Percentiles rank a stretch among this genome's conserved stretches.
phyloP scores from a whole-genome alignment of 495 filamentous ascomycete genomes.

The Aspergillus conjunctus region DNA sequence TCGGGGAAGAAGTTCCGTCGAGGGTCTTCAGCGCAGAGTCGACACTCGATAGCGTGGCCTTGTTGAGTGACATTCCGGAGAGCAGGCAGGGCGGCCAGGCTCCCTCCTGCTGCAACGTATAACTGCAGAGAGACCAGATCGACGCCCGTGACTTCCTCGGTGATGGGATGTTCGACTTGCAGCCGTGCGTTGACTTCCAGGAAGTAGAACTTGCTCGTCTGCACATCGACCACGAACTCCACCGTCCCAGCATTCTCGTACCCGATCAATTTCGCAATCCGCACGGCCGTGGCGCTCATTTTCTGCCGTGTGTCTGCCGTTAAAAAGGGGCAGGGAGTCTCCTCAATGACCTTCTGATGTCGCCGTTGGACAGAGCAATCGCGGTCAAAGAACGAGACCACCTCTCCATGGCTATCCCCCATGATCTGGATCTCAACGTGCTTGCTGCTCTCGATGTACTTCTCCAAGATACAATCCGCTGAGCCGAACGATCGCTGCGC shows the following conservation, averaged over 20 bases:
- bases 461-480: conserved; percentile 82
- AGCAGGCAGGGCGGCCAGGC: conserved; percentile 68
- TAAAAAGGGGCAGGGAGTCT: conserved; percentile 79
- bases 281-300: conserved; percentile 78
- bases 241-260: conserved; percentile 92
- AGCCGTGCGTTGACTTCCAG: conserved; percentile 95
- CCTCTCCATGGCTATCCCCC: conserved; percentile 75
- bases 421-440: conserved; percentile 93
- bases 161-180: conserved; percentile 92
- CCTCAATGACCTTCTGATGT: conserved; percentile 94
- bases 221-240: conserved; percentile 91
- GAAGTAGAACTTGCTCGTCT: conserved; percentile 82
- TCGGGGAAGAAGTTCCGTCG: conserved; percentile 79
- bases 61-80: conserved; percentile 62
- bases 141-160: conserved; percentile 82
- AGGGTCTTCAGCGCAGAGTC: conserved; percentile 89
- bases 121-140: conserved; percentile 90
- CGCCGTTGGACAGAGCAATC: conserved; percentile 80
- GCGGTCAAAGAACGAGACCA: conserved; percentile 72
- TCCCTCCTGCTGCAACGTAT: conserved; percentile 65
- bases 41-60: conserved; percentile 82
- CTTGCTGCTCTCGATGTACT: conserved; percentile 78
- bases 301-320: conserved; percentile 66
- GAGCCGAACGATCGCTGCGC: conserved; percentile 77
- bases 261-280: conserved; percentile 72